Conservation (phyloP, 108 stramenopile genomes). For the Cyclotella sp. region DNA sequence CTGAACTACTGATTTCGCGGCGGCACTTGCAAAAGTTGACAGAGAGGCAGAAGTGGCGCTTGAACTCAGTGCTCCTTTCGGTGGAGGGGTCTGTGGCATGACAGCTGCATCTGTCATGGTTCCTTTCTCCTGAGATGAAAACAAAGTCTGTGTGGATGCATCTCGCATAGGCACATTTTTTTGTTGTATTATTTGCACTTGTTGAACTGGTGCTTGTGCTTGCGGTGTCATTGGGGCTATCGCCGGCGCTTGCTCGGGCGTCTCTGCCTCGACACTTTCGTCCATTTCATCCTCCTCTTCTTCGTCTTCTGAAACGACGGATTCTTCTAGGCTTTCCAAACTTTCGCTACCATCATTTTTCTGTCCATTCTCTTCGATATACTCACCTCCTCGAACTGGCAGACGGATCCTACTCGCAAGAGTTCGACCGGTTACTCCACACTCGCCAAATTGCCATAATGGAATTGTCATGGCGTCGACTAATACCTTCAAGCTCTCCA, state of each 20-base stretch:
- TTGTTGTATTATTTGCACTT: conserved; percentile 31
- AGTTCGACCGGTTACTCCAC: conserved; percentile 51
- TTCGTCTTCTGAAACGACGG: conserved; percentile 43
- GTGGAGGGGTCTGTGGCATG: neutral
- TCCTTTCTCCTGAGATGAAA: conserved; percentile 33
- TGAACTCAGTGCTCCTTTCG: neutral
- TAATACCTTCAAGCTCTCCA: conserved; percentile 59
- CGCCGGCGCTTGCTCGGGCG: neutral
- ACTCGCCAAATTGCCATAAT: conserved; percentile 82
- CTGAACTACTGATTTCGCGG: neutral
- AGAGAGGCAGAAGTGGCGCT: neutral
- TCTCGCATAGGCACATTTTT: conserved; percentile 50
- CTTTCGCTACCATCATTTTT: conserved; percentile 37
- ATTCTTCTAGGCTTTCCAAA: conserved; percentile 48
- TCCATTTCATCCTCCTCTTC: conserved; percentile 50
- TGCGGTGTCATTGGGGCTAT: neutral
- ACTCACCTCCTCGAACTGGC: conserved; percentile 35
- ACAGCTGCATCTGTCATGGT: conserved; percentile 40
- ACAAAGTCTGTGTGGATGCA: conserved; percentile 43
- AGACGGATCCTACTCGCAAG: conserved; percentile 50
- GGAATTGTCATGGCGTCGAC: conserved; percentile 79
- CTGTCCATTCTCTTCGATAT: conserved; percentile 24
- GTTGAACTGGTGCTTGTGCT: neutral
- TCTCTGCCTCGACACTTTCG: conserved; percentile 21
- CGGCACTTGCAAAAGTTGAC: neutral